Conservation (phyloP, 2,329 filamentous ascomycete genomes). For the Moelleriella libera region DNA sequence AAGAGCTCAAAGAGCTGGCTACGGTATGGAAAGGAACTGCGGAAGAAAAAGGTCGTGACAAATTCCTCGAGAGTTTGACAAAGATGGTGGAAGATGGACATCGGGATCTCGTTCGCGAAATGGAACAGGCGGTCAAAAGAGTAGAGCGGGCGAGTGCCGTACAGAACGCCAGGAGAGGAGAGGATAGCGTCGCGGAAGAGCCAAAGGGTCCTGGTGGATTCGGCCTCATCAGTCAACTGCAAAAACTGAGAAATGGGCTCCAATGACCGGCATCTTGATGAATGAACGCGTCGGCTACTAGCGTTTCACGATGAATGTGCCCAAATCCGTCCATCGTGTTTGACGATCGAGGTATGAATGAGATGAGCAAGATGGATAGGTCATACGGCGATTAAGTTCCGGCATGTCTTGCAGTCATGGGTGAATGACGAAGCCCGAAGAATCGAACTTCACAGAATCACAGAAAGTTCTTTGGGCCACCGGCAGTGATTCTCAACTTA, state of each 20-base stretch:
- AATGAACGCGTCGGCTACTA: background rate
- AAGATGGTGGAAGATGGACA: slow-evolving; percentile 70
- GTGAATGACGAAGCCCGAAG: background rate
- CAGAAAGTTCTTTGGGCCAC: background rate
- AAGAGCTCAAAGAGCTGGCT: slow-evolving; percentile 61
- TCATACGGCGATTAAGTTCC: too few relatives aligned
- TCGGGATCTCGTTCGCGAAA: slow-evolving; percentile 36
- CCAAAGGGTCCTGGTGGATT: slow-evolving; percentile 35
- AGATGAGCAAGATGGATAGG: too few relatives aligned
- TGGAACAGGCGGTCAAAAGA: slow-evolving; percentile 27
- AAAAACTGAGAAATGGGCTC: slow-evolving; percentile 42
- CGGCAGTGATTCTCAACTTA: too few relatives aligned
- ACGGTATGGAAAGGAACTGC: slow-evolving; percentile 91
- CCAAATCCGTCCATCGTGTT: too few relatives aligned
- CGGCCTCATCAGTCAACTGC: slow-evolving; percentile 47
- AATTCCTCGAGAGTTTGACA: slow-evolving; percentile 69
- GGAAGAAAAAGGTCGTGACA: slow-evolving; percentile 73
- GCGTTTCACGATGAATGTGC: too few relatives aligned
- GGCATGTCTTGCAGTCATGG: background rate
- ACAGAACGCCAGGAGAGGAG: slow-evolving; percentile 6
- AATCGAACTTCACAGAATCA: background rate
- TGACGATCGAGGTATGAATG: too few relatives aligned
- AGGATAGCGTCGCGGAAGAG: slow-evolving; percentile 18
- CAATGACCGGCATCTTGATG: background rate
- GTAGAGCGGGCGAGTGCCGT: slow-evolving; percentile 13